These are phyloP conservation scores for Apiospora saccharicola DNA, from an alignment of 2,329 filamentous ascomycete genomes.

Conservation along the genomic window DNA sequence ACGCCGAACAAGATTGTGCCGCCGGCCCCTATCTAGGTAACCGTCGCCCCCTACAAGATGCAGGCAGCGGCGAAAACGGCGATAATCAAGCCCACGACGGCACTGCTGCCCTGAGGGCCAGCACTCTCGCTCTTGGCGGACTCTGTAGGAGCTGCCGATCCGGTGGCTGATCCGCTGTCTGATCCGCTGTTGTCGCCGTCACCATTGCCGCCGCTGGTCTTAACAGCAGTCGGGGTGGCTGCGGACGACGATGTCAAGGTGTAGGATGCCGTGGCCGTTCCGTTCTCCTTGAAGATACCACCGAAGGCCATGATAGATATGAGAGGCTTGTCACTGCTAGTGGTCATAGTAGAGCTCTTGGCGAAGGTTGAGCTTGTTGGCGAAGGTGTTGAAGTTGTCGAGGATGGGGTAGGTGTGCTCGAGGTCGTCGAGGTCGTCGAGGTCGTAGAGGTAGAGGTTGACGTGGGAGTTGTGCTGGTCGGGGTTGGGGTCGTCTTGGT, in stretches of 20 bases:
- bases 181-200: conserved; percentile 23
- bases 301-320: conserved; percentile 41
- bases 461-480: conserved; percentile 25
- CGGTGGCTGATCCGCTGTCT: conserved; percentile 32
- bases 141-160: conserved; percentile 42
- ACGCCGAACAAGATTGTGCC: background rate
- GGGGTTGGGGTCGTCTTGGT: conserved; percentile 22
- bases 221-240: conserved; percentile 37
- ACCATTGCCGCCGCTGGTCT: conserved; percentile 32
- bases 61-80: conserved; percentile 60
- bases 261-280: conserved; percentile 37
- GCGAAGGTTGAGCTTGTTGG: conserved; percentile 26
- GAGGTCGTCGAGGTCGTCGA: conserved; percentile 30
- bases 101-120: conserved; percentile 55
- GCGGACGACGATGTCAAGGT: conserved; percentile 32
- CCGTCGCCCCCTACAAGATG: conserved; percentile 36
- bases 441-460: conserved; percentile 39
- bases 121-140: conserved; percentile 55
- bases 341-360: background rate
- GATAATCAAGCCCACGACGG: conserved; percentile 61
- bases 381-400: conserved; percentile 24
- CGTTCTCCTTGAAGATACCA: conserved; percentile 64
- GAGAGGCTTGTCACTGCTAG: conserved; percentile 28
- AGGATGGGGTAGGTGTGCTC: conserved; percentile 29
- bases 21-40: background rate